Conservation (phyloP, 2,329 filamentous ascomycete genomes). For the Fusarium sororula region DNA sequence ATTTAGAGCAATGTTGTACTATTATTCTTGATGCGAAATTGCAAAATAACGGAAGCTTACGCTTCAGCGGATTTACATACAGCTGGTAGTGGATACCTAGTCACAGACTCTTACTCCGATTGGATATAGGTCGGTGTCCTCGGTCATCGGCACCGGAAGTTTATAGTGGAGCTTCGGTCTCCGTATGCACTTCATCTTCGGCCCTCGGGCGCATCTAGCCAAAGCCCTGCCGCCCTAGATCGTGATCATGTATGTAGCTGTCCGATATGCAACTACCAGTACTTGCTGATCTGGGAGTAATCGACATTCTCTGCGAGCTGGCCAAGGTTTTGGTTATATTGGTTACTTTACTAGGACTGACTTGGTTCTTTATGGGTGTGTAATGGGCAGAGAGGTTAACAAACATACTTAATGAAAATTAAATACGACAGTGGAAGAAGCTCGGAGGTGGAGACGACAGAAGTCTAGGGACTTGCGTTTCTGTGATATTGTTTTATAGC, state of each 20-base stretch:
- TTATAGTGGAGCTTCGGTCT: not conserved
- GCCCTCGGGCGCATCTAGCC: not conserved
- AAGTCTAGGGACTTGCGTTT: accelerated
- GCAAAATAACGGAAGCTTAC: not conserved
- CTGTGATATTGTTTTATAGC: not conserved
- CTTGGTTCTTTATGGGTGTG: accelerated
- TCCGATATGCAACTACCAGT: no score
- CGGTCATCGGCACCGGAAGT: not conserved
- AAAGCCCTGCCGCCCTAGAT: no score
- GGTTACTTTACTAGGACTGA: not conserved
- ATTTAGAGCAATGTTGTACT: no score
- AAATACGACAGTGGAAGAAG: accelerated
- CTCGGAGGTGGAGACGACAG: accelerated
- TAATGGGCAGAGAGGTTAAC: accelerated
- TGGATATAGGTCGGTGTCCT: not conserved
- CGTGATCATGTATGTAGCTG: not conserved
- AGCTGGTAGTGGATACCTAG: not conserved
- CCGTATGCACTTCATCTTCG: not conserved
- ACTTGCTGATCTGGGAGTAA: not conserved
- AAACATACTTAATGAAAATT: accelerated
- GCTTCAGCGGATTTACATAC: not conserved
- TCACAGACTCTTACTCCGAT: not conserved
- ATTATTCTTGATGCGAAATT: not conserved
- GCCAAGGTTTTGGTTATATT: accelerated
- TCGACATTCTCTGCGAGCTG: not conserved